Evolutionary conservation across 441 rosid genomes (phyloP).

Genomic region (Erodium texanum): DNA sequence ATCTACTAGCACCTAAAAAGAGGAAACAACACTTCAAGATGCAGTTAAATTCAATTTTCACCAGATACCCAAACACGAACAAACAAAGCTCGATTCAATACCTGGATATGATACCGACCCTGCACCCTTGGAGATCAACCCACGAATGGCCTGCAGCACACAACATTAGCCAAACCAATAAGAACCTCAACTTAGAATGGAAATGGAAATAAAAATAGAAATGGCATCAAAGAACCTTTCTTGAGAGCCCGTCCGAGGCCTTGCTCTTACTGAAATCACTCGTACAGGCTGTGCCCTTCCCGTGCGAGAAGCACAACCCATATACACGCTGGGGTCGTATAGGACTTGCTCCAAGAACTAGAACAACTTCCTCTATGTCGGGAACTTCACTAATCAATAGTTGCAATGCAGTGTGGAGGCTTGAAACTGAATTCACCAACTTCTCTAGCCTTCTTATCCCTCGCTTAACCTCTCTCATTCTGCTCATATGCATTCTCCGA

Average conservation of each 20-base stretch:
- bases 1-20: slow-evolving; percentile 53
- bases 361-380: slow-evolving; percentile 38
- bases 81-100: slow-evolving; percentile 19
- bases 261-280: slow-evolving; percentile 48
- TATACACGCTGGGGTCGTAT: slow-evolving; percentile 61
- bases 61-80: slow-evolving; percentile 13
- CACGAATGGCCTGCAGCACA: slow-evolving; percentile 55
- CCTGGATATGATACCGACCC: slow-evolving; percentile 81
- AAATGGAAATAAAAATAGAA: not conserved
- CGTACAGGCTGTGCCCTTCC: slow-evolving; percentile 22
- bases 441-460: slow-evolving; percentile 59
- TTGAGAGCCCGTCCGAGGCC: slow-evolving; percentile 63
- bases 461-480: slow-evolving; percentile 61
- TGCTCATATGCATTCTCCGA: slow-evolving; percentile 45
- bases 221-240: slow-evolving; percentile 42
- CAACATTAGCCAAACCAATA: slow-evolving; percentile 4
- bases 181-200: not conserved
- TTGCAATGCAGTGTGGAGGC: slow-evolving; percentile 44
- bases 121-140: slow-evolving; percentile 61
- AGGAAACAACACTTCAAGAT: slow-evolving; percentile 12
- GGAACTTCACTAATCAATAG: slow-evolving; percentile 39
- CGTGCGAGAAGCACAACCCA: slow-evolving; percentile 41
- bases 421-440: slow-evolving; percentile 43
- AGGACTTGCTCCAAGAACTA: slow-evolving; percentile 67
- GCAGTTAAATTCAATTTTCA: slow-evolving; percentile 8